Base-by-base conservation (phyloP, 805 yeast genomes). In the Candida alai region DNA sequence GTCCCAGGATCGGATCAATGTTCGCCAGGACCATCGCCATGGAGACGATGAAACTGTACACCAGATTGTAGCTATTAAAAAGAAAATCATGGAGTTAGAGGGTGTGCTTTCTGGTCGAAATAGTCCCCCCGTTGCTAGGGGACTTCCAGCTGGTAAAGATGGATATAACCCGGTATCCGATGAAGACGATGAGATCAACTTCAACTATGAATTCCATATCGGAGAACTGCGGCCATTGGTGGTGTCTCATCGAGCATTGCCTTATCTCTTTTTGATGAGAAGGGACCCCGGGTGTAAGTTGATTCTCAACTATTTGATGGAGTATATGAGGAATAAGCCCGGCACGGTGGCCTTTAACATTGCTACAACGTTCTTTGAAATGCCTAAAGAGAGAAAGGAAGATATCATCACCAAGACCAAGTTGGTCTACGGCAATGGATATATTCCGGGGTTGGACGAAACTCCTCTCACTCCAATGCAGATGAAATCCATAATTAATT, bases 261-360 rank as follows among this genome's bases (percentile, higher is more conserved):
- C 41, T n/a, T 38, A 32, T 32, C 11, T 34, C 7, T 16, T 23
- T 13, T 23, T 38, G 12, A 26, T 38, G 38, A 24, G 31, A 10
- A 15, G 35, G 19, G 41, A 38, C 22, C 32, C 34, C 5, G 41
- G 41, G 2, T 24, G 20, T 2, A 12, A 23, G 5, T 18, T 38
- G n/a, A 24, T 38, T 9, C 34, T 34, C 32, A 26, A n/a, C 10
- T 32, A 36, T 32, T 31, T 32, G n/a, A 16, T 22, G 19, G 29
- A 19, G 13, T 11, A 16, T 5, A 24, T 21, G 32, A 31, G n/a
- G 4, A 18, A 14, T 12, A 16, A 18, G 5, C 21, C 23, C 5
- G 28, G 19, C 8, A n/a, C n/a, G n/a, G n/a, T n/a, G n/a, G 12
- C 21, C 12, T 19, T 28, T 16, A 32, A 34, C 4, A 24, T 14